A percentile compares a stretch with the other conserved stretches of the same genome.
Evolutionary conservation across 352 stramenopile species (phyloP).

Genomic region (Globisporangium lucens): DNA sequence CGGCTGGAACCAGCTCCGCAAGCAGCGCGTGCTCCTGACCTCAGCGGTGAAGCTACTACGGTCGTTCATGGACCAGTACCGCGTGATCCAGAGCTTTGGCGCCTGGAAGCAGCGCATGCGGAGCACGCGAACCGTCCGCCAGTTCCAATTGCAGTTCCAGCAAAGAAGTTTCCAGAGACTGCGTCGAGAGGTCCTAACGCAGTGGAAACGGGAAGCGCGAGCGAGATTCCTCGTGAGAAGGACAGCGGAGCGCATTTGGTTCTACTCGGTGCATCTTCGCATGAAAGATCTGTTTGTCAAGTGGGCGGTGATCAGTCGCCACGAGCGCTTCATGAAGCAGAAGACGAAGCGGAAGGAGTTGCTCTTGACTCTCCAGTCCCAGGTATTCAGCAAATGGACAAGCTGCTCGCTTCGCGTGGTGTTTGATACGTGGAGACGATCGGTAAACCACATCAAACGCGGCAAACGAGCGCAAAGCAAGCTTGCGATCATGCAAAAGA

Average conservation of each 20-base stretch:
- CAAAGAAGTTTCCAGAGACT: background rate
- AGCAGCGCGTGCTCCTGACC: background rate
- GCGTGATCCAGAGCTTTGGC: slow-evolving; percentile 19
- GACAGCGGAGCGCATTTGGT: slow-evolving; percentile 34
- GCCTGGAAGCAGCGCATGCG: slow-evolving; percentile 20
- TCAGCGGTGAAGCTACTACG: background rate
- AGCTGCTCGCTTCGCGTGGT: slow-evolving; percentile 22
- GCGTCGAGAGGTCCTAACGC: slow-evolving; percentile 10
- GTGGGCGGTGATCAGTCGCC: slow-evolving; percentile 23
- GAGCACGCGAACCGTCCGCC: slow-evolving; percentile 16
- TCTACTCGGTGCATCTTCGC: slow-evolving; percentile 32
- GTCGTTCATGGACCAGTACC: slow-evolving; percentile 9
- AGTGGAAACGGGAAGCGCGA: slow-evolving; percentile 25
- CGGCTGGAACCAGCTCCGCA: background rate
- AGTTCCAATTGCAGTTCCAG: slow-evolving; percentile 21
- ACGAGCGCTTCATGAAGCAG: slow-evolving; percentile 14
- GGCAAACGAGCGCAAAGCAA: slow-evolving; percentile 17
- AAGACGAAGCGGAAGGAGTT: slow-evolving; percentile 21
- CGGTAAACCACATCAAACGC: slow-evolving; percentile 11
- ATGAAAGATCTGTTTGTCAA: slow-evolving; percentile 32
- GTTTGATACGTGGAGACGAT: slow-evolving; percentile 28
- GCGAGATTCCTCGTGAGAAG: slow-evolving; percentile 29
- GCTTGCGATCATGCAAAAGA: slow-evolving; percentile 15
- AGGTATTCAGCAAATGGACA: slow-evolving; percentile 38
- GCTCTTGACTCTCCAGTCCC: slow-evolving; percentile 30